Evolutionary conservation across 148 eudicot species (phyloP), one percentile per base, ranked within the genome.

Genomic region (Dianthus caryophyllus): DNA sequence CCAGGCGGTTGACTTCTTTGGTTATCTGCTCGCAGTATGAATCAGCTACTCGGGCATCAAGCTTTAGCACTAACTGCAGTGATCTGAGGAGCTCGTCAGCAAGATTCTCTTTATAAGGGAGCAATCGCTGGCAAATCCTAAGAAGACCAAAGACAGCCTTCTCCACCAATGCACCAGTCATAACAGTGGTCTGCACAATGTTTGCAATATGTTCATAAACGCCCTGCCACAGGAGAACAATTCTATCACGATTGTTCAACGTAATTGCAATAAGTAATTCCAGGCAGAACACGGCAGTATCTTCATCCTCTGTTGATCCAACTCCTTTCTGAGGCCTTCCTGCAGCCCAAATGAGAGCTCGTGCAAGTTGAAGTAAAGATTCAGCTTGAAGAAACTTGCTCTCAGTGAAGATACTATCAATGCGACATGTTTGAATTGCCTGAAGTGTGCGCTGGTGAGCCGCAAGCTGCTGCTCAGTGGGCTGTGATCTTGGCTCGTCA

Each of bases 331-430:
- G 83, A 41, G 94, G 83, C 55, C 88, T 80, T 25, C 88, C 87
- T 1, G 91, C 94, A 55, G 96, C 96, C 84, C 79, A 79, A 44
- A 84, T 75, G 41, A 92, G 91, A 36, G 98, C 89, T 8, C 84
- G 83, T 22, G 87, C 96, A 67, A 92, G 98, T 76, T 92, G 87
- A 65, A 79, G 80, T 43, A 92, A 74, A 44, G 98, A 92, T 41
- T 92, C 96, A n/a, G 96, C 87, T 74, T 92, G 98, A 62, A 92
- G 86, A 85, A 92, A 92, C 78, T 89, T 89, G 77, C 96, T 89
- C 74, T 92, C 96, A 13, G 94, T 86, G 63, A 92, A 92, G 21
- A 92, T 89, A 76, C 83, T 84, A 62, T 92, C 91, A 18, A 92
- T 84, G 74, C 87, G 94, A 70, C 98, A 89, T 71, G 82, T 85